Percentiles rank a stretch among this genome's conserved stretches.
phyloP scores from a whole-genome alignment of 495 filamentous ascomycete genomes.

The Talaromyces stipitatus region DNA sequence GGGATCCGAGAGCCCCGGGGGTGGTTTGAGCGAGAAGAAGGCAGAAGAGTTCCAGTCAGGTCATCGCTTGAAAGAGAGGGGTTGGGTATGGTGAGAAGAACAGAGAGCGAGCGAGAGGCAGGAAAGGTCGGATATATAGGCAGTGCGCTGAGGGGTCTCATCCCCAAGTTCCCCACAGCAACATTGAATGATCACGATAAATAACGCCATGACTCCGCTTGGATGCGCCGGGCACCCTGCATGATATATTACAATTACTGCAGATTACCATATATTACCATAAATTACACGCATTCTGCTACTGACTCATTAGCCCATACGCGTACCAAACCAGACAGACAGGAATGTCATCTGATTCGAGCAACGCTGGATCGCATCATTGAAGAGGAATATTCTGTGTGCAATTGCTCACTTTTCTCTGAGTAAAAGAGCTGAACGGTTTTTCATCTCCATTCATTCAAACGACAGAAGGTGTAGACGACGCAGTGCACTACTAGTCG shows the following conservation, averaged over 20 bases:
- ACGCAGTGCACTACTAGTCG: neutral
- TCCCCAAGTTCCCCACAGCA: neutral
- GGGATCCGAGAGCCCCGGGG: neutral
- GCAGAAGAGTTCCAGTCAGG: neutral
- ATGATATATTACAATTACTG: neutral
- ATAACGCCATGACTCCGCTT: neutral
- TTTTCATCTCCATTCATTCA: too few species aligned
- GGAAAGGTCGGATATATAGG: neutral
- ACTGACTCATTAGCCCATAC: neutral
- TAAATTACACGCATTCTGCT: neutral
- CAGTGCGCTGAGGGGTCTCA: neutral
- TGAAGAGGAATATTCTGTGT: neutral
- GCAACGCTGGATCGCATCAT: neutral
- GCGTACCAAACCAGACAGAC: neutral
- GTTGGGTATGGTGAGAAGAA: too few species aligned
- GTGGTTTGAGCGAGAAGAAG: neutral
- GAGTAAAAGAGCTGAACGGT: too few species aligned
- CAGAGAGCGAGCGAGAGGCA: too few species aligned
- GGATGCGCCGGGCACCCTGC: neutral
- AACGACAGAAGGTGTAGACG: neutral
- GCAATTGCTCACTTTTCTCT: neutral
- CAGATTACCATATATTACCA: neutral
- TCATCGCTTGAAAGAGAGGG: too few species aligned
- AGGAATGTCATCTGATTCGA: neutral
- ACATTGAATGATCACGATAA: neutral